A percentile compares a stretch with the other conserved stretches of the same genome.
These are phyloP conservation scores for Cucurbitaria berberidis DNA, from an alignment of 2,329 filamentous ascomycete species.

Conservation along the genomic window DNA sequence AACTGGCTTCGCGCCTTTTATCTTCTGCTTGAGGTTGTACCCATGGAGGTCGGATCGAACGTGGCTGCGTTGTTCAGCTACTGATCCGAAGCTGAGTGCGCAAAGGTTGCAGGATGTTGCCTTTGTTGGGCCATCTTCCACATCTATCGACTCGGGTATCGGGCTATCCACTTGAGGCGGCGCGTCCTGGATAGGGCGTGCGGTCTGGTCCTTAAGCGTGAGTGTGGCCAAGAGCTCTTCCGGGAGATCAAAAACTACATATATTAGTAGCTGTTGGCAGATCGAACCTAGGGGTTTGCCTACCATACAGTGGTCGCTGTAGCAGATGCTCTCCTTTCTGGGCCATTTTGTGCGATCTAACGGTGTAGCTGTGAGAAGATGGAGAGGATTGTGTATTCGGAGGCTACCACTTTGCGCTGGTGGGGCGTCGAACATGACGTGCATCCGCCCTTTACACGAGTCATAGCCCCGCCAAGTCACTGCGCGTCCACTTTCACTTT, in stretches of 20 bases:
- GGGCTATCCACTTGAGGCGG: slow-evolving; percentile 23
- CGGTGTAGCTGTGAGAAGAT: background rate
- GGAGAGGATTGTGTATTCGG: background rate
- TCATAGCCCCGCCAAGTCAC: background rate
- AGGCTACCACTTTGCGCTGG: slow-evolving; percentile 11
- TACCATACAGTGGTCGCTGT: slow-evolving; percentile 50
- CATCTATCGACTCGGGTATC: slow-evolving; percentile 47
- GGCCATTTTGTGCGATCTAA: slow-evolving; percentile 28
- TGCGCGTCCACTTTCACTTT: background rate
- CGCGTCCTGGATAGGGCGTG: slow-evolving; percentile 24
- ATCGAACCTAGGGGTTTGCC: background rate
- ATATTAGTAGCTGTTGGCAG: slow-evolving; percentile 12
- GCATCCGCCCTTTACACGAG: slow-evolving; percentile 5
- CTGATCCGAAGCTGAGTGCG: slow-evolving; percentile 69
- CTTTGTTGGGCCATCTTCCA: slow-evolving; percentile 53
- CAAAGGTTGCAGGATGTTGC: slow-evolving; percentile 84
- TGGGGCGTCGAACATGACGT: slow-evolving; percentile 22
- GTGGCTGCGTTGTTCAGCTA: slow-evolving; percentile 84
- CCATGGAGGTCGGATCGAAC: slow-evolving; percentile 88
- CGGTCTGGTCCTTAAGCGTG: slow-evolving; percentile 57
- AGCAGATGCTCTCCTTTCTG: slow-evolving; percentile 41
- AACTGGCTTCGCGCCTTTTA: slow-evolving; percentile 74
- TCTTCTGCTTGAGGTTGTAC: slow-evolving; percentile 93
- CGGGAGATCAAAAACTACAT: slow-evolving; percentile 80
- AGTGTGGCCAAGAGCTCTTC: slow-evolving; percentile 73